A percentile compares a stretch with the other conserved stretches of the same genome.
Conservation (phyloP, 139 green algal species). For the Picochlorum sp. region DNA sequence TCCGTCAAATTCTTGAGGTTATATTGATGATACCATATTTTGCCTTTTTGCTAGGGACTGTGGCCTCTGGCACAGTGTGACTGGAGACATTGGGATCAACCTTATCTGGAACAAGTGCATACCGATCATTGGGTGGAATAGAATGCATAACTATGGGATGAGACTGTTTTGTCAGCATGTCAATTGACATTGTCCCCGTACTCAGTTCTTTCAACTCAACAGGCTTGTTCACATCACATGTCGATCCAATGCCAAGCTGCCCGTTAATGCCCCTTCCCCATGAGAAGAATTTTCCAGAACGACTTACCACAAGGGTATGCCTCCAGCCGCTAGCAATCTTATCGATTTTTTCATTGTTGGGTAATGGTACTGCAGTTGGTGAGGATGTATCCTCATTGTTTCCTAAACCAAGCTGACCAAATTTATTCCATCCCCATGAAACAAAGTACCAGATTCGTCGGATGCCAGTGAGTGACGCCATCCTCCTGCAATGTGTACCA, state of each 20-base stretch:
- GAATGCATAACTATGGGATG: constrained; percentile 5
- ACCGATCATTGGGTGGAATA: constrained; percentile 40
- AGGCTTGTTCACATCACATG: background rate
- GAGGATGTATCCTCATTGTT: constrained; percentile 37
- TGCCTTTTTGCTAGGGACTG: background rate
- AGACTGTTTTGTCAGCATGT: constrained; percentile 2
- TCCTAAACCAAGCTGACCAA: constrained; percentile 72
- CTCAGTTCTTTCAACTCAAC: background rate
- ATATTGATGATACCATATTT: background rate
- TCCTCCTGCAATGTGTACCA: constrained; percentile 57
- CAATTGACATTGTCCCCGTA: background rate
- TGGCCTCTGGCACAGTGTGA: constrained; percentile 11
- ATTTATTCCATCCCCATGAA: constrained; percentile 83
- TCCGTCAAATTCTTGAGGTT: too few relatives aligned
- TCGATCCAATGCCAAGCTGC: constrained; percentile 57
- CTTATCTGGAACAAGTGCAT: constrained; percentile 38
- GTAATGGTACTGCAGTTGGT: constrained; percentile 31
- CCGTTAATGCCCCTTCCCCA: constrained; percentile 80
- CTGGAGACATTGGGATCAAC: too few relatives aligned
- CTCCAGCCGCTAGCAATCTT: constrained; percentile 75
- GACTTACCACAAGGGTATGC: constrained; percentile 61
- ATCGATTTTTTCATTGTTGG: constrained; percentile 28
- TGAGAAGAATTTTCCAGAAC: constrained; percentile 47
- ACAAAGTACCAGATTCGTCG: constrained; percentile 51
- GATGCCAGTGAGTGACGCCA: constrained; percentile 78